phyloP scores from a whole-genome alignment of 192 early-diverging fungal species.

The Chytriomyces sp. region DNA sequence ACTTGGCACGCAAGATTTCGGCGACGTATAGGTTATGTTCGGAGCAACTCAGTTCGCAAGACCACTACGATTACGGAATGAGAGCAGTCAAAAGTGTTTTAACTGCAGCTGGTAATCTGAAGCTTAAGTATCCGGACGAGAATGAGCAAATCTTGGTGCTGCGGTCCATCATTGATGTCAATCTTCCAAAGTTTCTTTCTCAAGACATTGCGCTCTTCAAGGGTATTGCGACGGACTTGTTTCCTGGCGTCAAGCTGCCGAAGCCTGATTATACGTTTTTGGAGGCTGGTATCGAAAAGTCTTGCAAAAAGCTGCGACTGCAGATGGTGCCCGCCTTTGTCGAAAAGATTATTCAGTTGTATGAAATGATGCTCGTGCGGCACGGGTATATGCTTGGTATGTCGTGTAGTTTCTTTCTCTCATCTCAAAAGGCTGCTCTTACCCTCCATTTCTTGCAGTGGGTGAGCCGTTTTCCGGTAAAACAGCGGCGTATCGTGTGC shows the following conservation, averaged over 20 bases:
- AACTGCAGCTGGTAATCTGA: constrained; percentile 66
- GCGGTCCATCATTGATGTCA: constrained; percentile 67
- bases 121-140: constrained; percentile 67
- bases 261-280: constrained; percentile 64
- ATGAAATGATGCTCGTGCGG: constrained; percentile 70
- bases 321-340: constrained; percentile 62
- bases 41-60: constrained; percentile 67
- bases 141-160: constrained; percentile 65
- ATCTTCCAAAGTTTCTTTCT: constrained; percentile 67
- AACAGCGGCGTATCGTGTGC: constrained; percentile 63
- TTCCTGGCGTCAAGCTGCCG: constrained; percentile 64
- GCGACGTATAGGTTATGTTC: constrained; percentile 66
- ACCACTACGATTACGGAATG: constrained; percentile 74
- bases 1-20: constrained; percentile 63
- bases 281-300: constrained; percentile 53
- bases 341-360: constrained; percentile 71
- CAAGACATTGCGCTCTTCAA: constrained; percentile 69
- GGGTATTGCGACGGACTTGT: constrained; percentile 65
- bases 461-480: constrained; percentile 68
- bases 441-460: constrained; percentile 33
- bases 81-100: constrained; percentile 66
- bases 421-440: neutral
- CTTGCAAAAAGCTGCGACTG: constrained; percentile 53
- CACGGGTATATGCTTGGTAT: constrained; percentile 65
- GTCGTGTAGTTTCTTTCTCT: neutral